Evolutionary conservation across 441 rosid genomes (phyloP), one percentile per base, ranked within the genome.

Genomic region (Pelargonium cotyledonis): DNA sequence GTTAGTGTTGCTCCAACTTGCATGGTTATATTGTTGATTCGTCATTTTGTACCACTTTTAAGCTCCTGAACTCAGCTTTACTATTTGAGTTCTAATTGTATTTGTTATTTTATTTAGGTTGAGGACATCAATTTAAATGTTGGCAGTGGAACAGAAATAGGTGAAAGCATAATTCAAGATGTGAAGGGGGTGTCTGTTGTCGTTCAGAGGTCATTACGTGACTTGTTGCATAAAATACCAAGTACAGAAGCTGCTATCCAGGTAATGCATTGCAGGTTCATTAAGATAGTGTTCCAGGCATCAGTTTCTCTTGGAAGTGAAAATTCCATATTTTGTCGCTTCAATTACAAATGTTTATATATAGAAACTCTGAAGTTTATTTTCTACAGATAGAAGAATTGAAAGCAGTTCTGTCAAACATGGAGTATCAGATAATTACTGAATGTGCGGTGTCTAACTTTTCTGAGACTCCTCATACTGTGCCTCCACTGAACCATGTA

Each of bases 111-210:
- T 51, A 35, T 70, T 67, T 78, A 95, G 99, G 91, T 95, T 69
- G 87, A 88, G 82, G 97, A 95, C 73, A 90, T 95, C 85, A 90
- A 90, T 85, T 86, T 95, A 73, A 95, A 95, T 84, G 95, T 95
- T 73, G 98, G 96, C 49, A 75, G 80, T 67, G 96, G 92, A 79
- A 76, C 81, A 63, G 88, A 89, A 65, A 46, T 95, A 72, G 93
- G 98, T 71, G 97, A 88, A 82, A 92, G 92, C 88, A 92, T 90
- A 76, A 85, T 95, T 77, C 92, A 85, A 78, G 94, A 87, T 84
- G 93, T 95, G 67, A 87, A 86, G 79, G 99, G 99, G 72, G 80
- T 95, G 76, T 90, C 99, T 76, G 85, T 95, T 77, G 83, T 86
- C 68, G 81, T 95, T 77, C 77, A 64, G 69, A 88, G 99, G 84